Evolutionary conservation across 1,284 basidiomycete species (phyloP).

Genomic region (Pseudozyma pruni): DNA sequence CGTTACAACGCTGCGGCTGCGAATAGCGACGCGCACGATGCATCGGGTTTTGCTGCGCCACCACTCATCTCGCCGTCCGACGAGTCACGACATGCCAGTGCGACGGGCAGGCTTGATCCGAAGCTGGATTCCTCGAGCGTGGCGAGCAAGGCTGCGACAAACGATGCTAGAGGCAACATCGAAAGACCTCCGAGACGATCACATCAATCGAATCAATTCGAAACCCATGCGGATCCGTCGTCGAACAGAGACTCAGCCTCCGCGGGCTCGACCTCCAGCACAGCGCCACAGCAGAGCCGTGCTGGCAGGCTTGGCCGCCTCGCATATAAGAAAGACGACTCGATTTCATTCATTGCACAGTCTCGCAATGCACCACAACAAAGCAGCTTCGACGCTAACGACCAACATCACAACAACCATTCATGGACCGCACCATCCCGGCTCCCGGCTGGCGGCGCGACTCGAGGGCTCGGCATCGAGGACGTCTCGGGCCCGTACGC

Average conservation of each 20-base stretch:
- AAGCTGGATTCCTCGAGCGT: constrained; percentile 1
- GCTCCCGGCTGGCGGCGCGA: constrained; percentile 1
- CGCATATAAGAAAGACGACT: constrained; percentile 51
- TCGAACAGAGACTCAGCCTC: neutral
- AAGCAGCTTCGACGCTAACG: constrained; percentile 9
- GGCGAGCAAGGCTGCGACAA: neutral
- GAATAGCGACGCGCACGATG: constrained; percentile 7
- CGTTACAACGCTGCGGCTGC: constrained; percentile 12
- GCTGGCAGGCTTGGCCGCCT: constrained; percentile 42
- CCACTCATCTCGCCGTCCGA: neutral
- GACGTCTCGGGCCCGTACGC: neutral
- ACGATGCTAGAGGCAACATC: neutral
- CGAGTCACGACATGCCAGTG: constrained; percentile 14
- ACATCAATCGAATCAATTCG: constrained; percentile 28
- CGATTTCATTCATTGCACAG: constrained; percentile 33
- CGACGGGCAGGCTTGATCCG: constrained; percentile 26
- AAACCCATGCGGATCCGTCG: neutral
- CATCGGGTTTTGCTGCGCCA: neutral
- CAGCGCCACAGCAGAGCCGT: constrained; percentile 13
- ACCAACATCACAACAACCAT: neutral
- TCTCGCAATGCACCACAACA: constrained; percentile 28
- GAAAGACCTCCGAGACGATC: constrained; percentile 17
- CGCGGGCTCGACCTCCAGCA: neutral
- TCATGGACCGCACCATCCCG: constrained; percentile 1
- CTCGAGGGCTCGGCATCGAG: constrained; percentile 24